Conservation (phyloP, 768 basidiomycete genomes). For the Hygrophorus russula region DNA sequence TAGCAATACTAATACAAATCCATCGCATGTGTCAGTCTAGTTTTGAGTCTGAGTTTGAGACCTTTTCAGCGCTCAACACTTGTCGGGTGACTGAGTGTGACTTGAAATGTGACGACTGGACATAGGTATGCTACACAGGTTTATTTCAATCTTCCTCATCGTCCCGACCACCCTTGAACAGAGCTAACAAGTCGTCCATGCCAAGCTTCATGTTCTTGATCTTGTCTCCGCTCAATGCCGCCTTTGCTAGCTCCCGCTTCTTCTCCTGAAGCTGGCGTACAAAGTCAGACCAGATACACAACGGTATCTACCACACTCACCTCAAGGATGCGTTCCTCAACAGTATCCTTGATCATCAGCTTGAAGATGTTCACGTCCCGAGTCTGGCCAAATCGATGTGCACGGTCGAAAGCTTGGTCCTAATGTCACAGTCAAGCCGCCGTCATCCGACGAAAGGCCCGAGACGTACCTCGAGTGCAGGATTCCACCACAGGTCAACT, state of each 20-base stretch:
- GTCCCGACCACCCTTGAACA: conserved; percentile 52
- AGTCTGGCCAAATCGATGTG: conserved; percentile 84
- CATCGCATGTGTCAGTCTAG: too few relatives aligned
- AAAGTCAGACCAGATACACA: background rate
- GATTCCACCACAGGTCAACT: conserved; percentile 94
- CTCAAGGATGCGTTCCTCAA: conserved; percentile 77
- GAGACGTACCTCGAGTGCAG: conserved; percentile 59
- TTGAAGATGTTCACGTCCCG: conserved; percentile 83
- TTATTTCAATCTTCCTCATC: conserved; percentile 45
- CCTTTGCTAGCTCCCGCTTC: conserved; percentile 76
- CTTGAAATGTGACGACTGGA: too few relatives aligned
- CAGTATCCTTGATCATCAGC: conserved; percentile 75
- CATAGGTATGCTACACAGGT: too few relatives aligned
- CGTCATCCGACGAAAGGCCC: background rate
- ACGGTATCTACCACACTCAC: conserved; percentile 23
- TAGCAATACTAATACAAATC: background rate
- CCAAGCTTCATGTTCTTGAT: conserved; percentile 76
- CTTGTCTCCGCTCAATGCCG: conserved; percentile 83
- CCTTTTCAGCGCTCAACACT: too few relatives aligned
- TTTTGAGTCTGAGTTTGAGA: too few relatives aligned
- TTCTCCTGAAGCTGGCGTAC: conserved; percentile 70
- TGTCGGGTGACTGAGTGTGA: too few relatives aligned
- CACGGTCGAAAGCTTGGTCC: conserved; percentile 92
- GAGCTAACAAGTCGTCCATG: conserved; percentile 74
- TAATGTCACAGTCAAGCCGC: conserved; percentile 15